Conservation (phyloP, 768 basidiomycete species). For the Coprinopsis marcescibilis region DNA sequence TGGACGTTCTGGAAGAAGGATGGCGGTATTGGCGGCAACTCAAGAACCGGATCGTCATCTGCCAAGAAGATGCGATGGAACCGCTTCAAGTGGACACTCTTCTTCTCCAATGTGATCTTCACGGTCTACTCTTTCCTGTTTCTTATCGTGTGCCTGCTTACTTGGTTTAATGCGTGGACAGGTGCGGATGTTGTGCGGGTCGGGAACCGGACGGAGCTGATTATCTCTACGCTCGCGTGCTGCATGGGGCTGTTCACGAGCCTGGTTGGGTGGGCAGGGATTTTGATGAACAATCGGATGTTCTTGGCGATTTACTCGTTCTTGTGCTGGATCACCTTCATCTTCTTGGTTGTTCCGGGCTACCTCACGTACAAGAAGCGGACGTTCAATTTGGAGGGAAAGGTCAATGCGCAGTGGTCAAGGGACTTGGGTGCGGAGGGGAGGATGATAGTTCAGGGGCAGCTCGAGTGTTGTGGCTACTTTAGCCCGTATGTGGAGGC, state of each 20-base stretch:
- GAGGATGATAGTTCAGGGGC: constrained; percentile 63
- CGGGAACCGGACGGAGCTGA: constrained; percentile 61
- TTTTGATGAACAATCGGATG: constrained; percentile 79
- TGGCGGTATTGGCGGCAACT: too few relatives aligned
- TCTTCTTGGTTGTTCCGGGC: constrained; percentile 66
- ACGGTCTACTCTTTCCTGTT: constrained; percentile 56
- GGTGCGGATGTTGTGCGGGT: constrained; percentile 65
- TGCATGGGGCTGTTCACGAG: constrained; percentile 57
- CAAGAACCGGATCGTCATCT: constrained; percentile 23
- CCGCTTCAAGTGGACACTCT: constrained; percentile 74
- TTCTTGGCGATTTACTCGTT: constrained; percentile 80
- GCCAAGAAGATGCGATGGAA: constrained; percentile 62
- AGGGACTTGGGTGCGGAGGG: constrained; percentile 49
- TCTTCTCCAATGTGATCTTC: constrained; percentile 50
- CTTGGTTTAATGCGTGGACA: constrained; percentile 73
- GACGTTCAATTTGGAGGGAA: constrained; percentile 60
- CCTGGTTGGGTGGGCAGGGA: constrained; percentile 73
- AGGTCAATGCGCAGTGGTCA: constrained; percentile 74
- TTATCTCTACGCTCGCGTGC: constrained; percentile 65
- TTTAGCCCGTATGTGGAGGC: constrained; percentile 78
- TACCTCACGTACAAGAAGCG: constrained; percentile 73
- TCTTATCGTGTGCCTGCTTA: constrained; percentile 63
- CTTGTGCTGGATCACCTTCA: constrained; percentile 71
- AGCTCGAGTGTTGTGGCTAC: constrained; percentile 75
- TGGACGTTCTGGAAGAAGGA: background rate